A percentile compares a stretch with the other conserved stretches of the same genome.
These are phyloP conservation scores for Trifolium fragiferum DNA, from an alignment of 306 rosid species.

Conservation along the genomic window DNA sequence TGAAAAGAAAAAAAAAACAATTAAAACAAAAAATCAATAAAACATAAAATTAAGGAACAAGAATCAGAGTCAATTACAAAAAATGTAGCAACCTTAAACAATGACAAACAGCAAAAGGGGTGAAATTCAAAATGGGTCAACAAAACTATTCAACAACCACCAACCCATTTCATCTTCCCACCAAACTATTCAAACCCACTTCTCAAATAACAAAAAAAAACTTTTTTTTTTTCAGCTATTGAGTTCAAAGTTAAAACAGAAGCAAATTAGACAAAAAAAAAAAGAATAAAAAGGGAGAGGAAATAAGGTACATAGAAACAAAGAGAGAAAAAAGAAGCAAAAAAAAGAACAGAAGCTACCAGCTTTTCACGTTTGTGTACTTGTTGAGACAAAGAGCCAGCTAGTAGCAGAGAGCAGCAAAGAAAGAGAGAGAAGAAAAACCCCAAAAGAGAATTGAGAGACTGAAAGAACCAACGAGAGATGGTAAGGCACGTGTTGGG, in stretches of 20 bases:
- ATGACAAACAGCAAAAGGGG: slow-evolving; percentile 8
- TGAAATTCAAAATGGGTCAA: neutral
- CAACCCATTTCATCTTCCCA: slow-evolving; percentile 3
- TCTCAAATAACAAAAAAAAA: neutral
- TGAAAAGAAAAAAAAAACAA: neutral
- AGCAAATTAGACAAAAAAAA: neutral
- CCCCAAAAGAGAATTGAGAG: slow-evolving; percentile 39
- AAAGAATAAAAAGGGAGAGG: neutral
- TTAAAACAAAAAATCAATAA: neutral
- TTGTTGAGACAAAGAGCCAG: slow-evolving; percentile 16
- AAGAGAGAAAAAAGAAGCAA: neutral
- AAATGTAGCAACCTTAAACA: slow-evolving; percentile 11
- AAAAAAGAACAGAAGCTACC: slow-evolving; percentile 30
- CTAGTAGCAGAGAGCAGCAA: slow-evolving; percentile 10
- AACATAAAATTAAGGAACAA: neutral
- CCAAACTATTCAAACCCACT: neutral
- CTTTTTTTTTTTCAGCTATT: neutral
- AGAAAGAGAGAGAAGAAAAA: slow-evolving; percentile 41
- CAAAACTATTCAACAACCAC: neutral
- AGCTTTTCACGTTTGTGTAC: slow-evolving; percentile 34
- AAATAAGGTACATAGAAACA: neutral
- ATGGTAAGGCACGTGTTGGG: slow-evolving; percentile 49
- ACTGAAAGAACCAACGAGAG: slow-evolving; percentile 42
- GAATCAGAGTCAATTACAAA: neutral
- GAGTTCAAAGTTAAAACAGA: neutral